Base-by-base conservation (phyloP, 345 rosid species). In the Corchorus capsularis region DNA sequence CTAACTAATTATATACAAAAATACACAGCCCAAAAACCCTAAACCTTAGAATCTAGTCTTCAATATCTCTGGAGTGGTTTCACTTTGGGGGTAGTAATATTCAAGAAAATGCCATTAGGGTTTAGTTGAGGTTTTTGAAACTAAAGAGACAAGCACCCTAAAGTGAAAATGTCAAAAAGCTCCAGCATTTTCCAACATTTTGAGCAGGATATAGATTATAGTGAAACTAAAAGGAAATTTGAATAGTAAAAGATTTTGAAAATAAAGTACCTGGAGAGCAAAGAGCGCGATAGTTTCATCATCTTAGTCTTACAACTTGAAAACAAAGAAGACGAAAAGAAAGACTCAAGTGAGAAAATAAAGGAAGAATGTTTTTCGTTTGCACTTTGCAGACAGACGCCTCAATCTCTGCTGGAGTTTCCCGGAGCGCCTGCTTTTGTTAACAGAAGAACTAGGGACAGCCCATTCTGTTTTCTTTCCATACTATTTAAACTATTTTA, bases 281-380 rank as follows among this genome's bases (percentile, higher is more conserved):
- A 71, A 71, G 69, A 81, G 75, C 87, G 86, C 68, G 82, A 78
- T 32, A 76, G 83, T 71, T 82, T 82, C 85, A 84, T 72, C 82
- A 76, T 83, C 74, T 73, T 55, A 54, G 8, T 39, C 43, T 39
- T 39, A 39, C 43, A 45, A 73, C 46, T 47, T 65, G 63, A 60
- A 20, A n/a, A 11, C 5, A 22, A 6, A 17, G 50, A 17, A 16
- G 66, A 57, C 27, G 1, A 46, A 45, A 76, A 35, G 43, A 39
- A 39, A 39, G 43, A 39, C 1, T 39, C 3, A 39, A 39, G 1
- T 3, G 43, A 39, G 2, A 39, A 39, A 39, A 39, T 0, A 39
- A 0, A 39, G 6, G 43, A 3, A 39, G 43, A 39, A 39, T 39
- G 43, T 39, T 39, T 39, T 39, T 39, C 5, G 43, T 3, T 6